Evolutionary conservation across 2,329 filamentous ascomycete genomes (phyloP), one percentile per base, ranked within the genome.

Genomic region (Fusarium sp.): DNA sequence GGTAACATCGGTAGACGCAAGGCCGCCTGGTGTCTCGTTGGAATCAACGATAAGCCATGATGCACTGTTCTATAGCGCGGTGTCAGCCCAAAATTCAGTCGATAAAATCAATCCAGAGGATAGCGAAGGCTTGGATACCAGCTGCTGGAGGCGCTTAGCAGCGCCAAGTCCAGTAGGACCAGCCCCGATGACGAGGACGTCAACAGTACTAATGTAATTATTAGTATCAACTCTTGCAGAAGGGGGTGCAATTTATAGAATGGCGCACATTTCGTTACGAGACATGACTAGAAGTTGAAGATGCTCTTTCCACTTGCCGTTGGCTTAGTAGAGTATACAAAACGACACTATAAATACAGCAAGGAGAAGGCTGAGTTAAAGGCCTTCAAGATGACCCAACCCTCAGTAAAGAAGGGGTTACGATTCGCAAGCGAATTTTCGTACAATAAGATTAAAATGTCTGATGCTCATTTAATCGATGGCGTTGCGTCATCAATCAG

Each of bases 1-100:
- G 39, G 96, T 98, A 75, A 94, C 88, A 82, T 99, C 96, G 63
- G 96, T 99, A 56, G 95, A 95, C 74, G 96, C 96, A 77, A 99
- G 91, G 87, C 96, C 96, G 82, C 96, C 96, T 46, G 96, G 94
- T 77, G 90, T 96, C 82, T 97, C 91, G 80, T 93, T 94, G 62
- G 93, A 91, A 84, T 99, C 96, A 72, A 98, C 87, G 78, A 99
- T 97, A 87, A 98, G 82, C 96, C 96, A 99, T 78, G 95, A 98
- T 75, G 94, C 92, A 73, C 92, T 92, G 80, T 97, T 88, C 95
- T 98, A 77, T 58, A 18, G 61, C 3, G 60, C 36, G 51, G 50
- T 60, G 71, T 77, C 66, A 78, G 70, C 59, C 28, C 1, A 16
- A 67, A 70, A 37, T 59, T 61, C 53, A 60, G 23, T 23, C 23